These are phyloP conservation scores for Rhizomucor pusillus DNA, from an alignment of 371 early-diverging fungal species.

Conservation along the genomic window DNA sequence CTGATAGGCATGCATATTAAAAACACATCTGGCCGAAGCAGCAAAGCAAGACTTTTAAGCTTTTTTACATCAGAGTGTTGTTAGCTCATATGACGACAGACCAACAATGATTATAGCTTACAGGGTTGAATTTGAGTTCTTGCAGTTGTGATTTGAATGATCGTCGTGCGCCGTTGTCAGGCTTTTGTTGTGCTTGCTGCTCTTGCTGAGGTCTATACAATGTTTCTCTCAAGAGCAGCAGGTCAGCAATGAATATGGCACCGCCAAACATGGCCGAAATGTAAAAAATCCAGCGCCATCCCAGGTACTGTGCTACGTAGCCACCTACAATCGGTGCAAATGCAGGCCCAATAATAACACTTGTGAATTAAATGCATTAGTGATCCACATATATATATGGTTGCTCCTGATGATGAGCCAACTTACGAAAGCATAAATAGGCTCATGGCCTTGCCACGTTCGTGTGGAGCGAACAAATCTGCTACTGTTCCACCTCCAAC, in stretches of 20 bases:
- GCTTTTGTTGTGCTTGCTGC: not conserved
- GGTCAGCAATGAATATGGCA: slow-evolving; percentile 29
- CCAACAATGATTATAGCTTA: slow-evolving; percentile 11
- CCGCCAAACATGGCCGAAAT: slow-evolving; percentile 51
- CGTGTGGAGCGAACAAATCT: slow-evolving; percentile 35
- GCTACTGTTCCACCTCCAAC: slow-evolving; percentile 42
- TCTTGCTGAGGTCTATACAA: slow-evolving; percentile 20
- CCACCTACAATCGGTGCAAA: slow-evolving; percentile 58
- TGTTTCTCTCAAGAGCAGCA: slow-evolving; percentile 54
- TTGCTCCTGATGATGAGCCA: not conserved
- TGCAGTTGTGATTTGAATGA: not conserved
- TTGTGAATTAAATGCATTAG: slow-evolving; percentile 6
- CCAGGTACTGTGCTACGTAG: slow-evolving; percentile 45
- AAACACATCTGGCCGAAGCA: slow-evolving; percentile 20
- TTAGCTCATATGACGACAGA: not conserved
- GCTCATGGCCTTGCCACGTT: slow-evolving; percentile 40
- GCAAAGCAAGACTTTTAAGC: slow-evolving; percentile 27
- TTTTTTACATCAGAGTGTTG: slow-evolving; percentile 4
- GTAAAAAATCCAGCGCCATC: slow-evolving; percentile 62
- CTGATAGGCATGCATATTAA: slow-evolving; percentile 23
- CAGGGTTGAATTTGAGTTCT: slow-evolving; percentile 35
- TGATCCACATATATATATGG: not conserved
- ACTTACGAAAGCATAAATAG: slow-evolving; percentile 36
- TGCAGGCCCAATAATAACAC: slow-evolving; percentile 53
- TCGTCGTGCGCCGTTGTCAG: not conserved